Evolutionary conservation across 345 rosid species (phyloP).

Genomic region (Eucalyptus regnans): DNA sequence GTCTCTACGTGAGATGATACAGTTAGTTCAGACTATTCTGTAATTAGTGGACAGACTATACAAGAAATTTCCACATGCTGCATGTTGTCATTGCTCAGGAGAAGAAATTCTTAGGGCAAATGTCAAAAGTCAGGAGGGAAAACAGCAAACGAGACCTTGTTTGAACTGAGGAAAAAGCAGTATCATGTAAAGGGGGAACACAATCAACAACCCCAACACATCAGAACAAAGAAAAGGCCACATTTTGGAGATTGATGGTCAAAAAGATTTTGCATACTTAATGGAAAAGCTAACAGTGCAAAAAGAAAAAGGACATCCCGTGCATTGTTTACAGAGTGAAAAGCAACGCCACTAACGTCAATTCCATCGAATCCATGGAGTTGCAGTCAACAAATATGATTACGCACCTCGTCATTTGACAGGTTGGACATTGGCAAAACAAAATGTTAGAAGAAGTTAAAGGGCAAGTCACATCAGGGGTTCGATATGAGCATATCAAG

Average conservation of each 20-base stretch:
- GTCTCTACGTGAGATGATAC: neutral
- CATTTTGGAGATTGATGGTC: neutral
- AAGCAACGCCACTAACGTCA: neutral
- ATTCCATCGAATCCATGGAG: neutral
- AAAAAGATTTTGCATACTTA: neutral
- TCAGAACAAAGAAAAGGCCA: neutral
- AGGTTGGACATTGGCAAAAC: neutral
- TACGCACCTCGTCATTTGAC: neutral
- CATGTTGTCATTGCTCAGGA: neutral
- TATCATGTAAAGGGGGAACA: neutral
- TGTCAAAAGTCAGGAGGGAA: neutral
- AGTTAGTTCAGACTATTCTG: neutral
- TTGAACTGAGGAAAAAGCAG: neutral
- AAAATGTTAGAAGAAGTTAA: neutral
- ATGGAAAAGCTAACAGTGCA: neutral
- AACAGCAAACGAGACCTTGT: neutral
- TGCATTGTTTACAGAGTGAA: neutral
- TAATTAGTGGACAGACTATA: neutral
- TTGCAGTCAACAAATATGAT: neutral
- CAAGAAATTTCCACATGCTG: neutral
- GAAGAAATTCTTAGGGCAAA: neutral
- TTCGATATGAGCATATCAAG: neutral
- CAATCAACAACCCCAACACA: neutral
- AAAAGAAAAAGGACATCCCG: neutral
- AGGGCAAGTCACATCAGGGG: neutral